Conservation (phyloP, 331 rosid genomes). For the Rhamnella rubrinervis region DNA sequence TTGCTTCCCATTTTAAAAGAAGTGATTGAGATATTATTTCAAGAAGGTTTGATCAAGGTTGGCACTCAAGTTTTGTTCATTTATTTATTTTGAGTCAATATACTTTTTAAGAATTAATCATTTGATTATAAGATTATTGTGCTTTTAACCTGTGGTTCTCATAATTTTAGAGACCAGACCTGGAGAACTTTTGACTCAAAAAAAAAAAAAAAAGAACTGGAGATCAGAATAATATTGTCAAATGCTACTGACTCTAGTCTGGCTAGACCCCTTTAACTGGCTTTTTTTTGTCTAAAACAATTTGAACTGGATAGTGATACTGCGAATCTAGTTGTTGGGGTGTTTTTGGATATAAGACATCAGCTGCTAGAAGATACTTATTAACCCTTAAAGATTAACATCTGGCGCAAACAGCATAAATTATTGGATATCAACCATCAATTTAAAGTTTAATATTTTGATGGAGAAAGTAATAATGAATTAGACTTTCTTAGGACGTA, state of each 20-base stretch:
- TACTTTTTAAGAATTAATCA: not conserved
- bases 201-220: no score
- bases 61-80: slow-evolving; percentile 25
- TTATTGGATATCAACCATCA: not conserved
- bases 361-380: not conserved
- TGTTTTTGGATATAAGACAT: not conserved
- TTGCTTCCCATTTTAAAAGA: slow-evolving; percentile 97
- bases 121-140: not conserved
- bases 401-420: not conserved
- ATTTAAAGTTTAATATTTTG: not conserved
- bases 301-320: not conserved
- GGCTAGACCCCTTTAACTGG: not conserved
- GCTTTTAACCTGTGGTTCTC: not conserved
- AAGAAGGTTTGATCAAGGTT: slow-evolving; percentile 97
- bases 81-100: not conserved
- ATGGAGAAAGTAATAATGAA: not conserved
- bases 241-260: not conserved
- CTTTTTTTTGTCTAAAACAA: not conserved
- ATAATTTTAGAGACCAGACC: not conserved
- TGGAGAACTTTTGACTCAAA: not conserved
- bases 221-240: not conserved
- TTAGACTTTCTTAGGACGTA: not conserved
- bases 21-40: slow-evolving; percentile 93
- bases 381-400: not conserved
- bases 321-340: not conserved